Evolutionary conservation across 805 yeast genomes (phyloP).

Genomic region (Kodamaea hsintzibuensis): DNA sequence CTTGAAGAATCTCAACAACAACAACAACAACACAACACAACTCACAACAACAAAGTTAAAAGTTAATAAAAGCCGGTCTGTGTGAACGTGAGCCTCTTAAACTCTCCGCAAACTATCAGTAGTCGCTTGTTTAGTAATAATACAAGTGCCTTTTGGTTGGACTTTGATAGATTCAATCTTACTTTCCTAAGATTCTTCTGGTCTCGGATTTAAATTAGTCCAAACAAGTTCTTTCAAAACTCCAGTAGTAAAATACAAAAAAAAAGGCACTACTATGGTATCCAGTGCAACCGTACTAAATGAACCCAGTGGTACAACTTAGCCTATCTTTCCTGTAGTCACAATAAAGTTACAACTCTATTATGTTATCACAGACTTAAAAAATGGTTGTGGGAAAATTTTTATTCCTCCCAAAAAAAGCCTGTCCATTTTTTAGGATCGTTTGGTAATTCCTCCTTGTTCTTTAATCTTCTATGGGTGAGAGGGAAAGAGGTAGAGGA

Average conservation of each 20-base stretch:
- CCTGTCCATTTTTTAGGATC: not conserved
- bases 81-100: not conserved
- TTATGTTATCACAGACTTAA: not conserved
- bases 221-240: not conserved
- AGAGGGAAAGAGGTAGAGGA: not conserved
- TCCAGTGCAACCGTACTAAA: not conserved
- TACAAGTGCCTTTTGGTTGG: not conserved
- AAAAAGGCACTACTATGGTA: not conserved
- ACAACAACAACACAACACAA: not conserved
- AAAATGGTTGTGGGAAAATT: conserved; percentile 6
- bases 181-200: not conserved
- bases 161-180: not conserved
- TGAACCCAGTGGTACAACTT: not conserved
- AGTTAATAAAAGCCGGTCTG: not conserved
- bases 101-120: not conserved
- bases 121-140: not conserved
- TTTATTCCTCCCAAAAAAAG: conserved; percentile 3
- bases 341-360: not conserved
- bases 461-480: no score
- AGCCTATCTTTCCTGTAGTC: not conserved
- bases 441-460: not conserved
- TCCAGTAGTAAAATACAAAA: not conserved
- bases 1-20: not conserved
- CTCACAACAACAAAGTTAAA: not conserved
- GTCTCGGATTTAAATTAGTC: not conserved